Conservation (phyloP, 1,284 basidiomycete species). For the Leccinum variabile region DNA sequence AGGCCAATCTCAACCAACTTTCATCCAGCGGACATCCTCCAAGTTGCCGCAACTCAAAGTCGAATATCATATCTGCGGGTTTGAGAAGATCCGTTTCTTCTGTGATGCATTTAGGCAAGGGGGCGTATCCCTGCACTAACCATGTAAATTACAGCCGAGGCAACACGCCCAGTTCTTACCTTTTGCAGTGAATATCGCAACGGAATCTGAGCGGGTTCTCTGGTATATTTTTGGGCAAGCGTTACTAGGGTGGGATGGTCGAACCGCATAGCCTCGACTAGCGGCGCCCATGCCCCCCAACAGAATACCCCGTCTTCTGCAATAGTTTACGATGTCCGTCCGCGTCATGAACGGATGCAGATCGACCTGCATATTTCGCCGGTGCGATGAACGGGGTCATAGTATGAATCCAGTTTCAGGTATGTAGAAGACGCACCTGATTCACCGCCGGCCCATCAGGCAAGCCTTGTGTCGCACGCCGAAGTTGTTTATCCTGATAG, state of each 20-base stretch:
- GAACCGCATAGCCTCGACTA: constrained; percentile 47
- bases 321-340: constrained; percentile 61
- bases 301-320: constrained; percentile 56
- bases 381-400: constrained; percentile 6
- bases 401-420: background rate
- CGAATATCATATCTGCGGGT: constrained; percentile 58
- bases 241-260: constrained; percentile 45
- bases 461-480: constrained; percentile 45
- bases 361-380: constrained; percentile 44
- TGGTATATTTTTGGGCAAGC: constrained; percentile 54
- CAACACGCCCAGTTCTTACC: constrained; percentile 39
- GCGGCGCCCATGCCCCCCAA: constrained; percentile 61
- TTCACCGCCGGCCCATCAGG: constrained; percentile 56
- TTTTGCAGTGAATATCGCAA: constrained; percentile 68
- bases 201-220: constrained; percentile 63
- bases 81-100: constrained; percentile 53
- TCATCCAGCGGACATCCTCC: constrained; percentile 45
- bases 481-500: constrained; percentile 9
- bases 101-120: constrained; percentile 62
- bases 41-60: constrained; percentile 50
- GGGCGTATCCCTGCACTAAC: constrained; percentile 47
- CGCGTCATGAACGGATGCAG: constrained; percentile 77
- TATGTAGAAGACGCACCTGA: constrained; percentile 48
- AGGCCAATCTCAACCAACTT: constrained; percentile 12
- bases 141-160: background rate